phyloP scores from a whole-genome alignment of 2,329 filamentous ascomycete genomes.

The Penicillium vulpinum region DNA sequence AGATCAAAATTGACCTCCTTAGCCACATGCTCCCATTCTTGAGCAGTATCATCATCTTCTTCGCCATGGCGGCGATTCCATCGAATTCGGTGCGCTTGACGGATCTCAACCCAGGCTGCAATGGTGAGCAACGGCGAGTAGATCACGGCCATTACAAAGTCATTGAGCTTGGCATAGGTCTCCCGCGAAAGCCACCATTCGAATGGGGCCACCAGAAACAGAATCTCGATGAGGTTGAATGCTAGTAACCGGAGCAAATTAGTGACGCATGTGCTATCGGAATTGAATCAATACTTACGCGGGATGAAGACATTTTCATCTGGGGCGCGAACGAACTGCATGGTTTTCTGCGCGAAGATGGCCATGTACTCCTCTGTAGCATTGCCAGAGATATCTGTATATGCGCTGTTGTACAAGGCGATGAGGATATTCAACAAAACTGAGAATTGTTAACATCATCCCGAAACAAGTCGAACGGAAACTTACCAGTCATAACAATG shows the following conservation, averaged over 20 bases:
- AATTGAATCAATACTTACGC: slow-evolving; percentile 45
- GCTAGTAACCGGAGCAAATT: slow-evolving; percentile 41
- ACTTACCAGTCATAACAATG: slow-evolving; percentile 76
- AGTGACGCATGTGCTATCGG: neutral
- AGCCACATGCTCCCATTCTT: slow-evolving; percentile 89
- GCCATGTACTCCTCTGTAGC: slow-evolving; percentile 95
- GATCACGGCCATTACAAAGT: slow-evolving; percentile 79
- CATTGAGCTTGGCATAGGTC: slow-evolving; percentile 78
- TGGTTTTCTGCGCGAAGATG: slow-evolving; percentile 88
- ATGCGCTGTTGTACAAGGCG: slow-evolving; percentile 93
- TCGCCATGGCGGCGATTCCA: slow-evolving; percentile 77
- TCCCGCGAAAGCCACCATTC: slow-evolving; percentile 91
- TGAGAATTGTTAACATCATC: slow-evolving; percentile 21
- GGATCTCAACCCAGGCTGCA: slow-evolving; percentile 71
- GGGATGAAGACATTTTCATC: slow-evolving; percentile 99
- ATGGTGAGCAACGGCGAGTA: slow-evolving; percentile 82
- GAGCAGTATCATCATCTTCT: slow-evolving; percentile 80
- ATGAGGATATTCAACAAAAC: slow-evolving; percentile 94
- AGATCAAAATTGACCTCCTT: slow-evolving; percentile 72
- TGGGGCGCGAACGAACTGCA: slow-evolving; percentile 93
- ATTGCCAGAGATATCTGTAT: slow-evolving; percentile 90
- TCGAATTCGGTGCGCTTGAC: slow-evolving; percentile 65
- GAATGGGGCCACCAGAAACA: slow-evolving; percentile 73
- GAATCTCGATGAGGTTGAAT: slow-evolving; percentile 88
- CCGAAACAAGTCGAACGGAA: neutral